A percentile compares a stretch with the other conserved stretches of the same genome.
These are phyloP conservation scores for Calonectria naviculata DNA, from an alignment of 2,329 filamentous ascomycete genomes.

Conservation along the genomic window DNA sequence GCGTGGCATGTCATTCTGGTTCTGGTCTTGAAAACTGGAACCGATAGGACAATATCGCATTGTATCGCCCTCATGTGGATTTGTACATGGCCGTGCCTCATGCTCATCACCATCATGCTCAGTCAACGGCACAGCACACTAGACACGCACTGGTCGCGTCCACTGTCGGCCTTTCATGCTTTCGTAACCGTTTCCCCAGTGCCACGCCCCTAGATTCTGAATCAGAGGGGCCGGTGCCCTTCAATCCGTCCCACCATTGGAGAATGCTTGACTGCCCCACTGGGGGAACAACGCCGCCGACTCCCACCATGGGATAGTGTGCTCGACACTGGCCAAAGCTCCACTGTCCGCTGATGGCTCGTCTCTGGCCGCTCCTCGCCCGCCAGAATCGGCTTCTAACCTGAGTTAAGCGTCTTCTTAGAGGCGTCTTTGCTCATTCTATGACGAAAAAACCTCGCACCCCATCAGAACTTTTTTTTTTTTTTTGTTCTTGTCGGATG, in stretches of 20 bases:
- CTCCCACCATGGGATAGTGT: constrained; percentile 33
- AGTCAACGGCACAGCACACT: constrained; percentile 8
- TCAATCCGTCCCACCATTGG: constrained; percentile 25
- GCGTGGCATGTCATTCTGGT: constrained; percentile 6
- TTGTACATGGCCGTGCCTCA: constrained; percentile 16
- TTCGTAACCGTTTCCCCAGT: constrained; percentile 35
- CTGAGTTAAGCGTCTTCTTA: constrained; percentile 39
- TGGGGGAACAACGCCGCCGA: constrained; percentile 31
- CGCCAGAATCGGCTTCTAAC: constrained; percentile 33
- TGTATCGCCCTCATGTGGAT: constrained; percentile 9
- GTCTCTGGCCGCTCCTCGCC: constrained; percentile 24
- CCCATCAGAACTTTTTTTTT: constrained; percentile 34
- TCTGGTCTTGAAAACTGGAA: constrained; percentile 5
- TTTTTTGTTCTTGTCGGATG: neutral
- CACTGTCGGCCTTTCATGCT: constrained; percentile 32
- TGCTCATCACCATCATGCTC: constrained; percentile 18
- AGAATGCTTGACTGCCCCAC: constrained; percentile 35
- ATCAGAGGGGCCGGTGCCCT: constrained; percentile 34
- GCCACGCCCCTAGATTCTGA: constrained; percentile 35
- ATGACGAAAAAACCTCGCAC: constrained; percentile 28
- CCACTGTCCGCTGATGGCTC: constrained; percentile 25
- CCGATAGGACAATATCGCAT: constrained; percentile 5
- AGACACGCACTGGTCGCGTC: constrained; percentile 19
- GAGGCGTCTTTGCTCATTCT: constrained; percentile 33
- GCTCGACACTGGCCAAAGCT: constrained; percentile 37